Percentiles rank a stretch among this genome's conserved stretches.
These are phyloP conservation scores for Epichloe sp. DNA, from an alignment of 2,329 filamentous ascomycete genomes.

Conservation along the genomic window DNA sequence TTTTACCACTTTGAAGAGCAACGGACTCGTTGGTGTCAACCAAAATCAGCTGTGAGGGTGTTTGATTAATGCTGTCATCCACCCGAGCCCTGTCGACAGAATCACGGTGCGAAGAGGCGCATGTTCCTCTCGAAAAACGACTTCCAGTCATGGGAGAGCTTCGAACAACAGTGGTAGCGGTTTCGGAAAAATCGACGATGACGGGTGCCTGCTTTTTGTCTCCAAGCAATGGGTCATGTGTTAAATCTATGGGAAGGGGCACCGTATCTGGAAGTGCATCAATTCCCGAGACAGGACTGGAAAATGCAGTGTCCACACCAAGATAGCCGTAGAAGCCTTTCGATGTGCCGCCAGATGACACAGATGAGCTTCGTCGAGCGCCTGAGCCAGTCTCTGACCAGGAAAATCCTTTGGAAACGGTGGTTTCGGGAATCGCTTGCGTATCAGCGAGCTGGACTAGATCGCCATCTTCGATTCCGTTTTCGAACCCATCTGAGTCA, in stretches of 20 bases:
- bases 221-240: background rate
- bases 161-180: slow-evolving; percentile 19
- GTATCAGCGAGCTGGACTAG: slow-evolving; percentile 9
- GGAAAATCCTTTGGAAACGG: slow-evolving; percentile 7
- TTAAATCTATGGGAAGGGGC: slow-evolving; percentile 11
- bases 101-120: slow-evolving; percentile 2
- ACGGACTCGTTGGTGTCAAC: background rate
- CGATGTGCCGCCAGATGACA: slow-evolving; percentile 7
- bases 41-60: background rate
- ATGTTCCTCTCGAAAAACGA: slow-evolving; percentile 3
- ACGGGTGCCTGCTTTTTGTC: background rate
- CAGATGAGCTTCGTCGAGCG: slow-evolving; percentile 19
- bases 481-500: slow-evolving; percentile 10
- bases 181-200: slow-evolving; percentile 22
- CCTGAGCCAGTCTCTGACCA: slow-evolving; percentile 18
- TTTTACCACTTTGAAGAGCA: background rate
- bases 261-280: slow-evolving; percentile 19
- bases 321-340: slow-evolving; percentile 13
- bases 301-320: slow-evolving; percentile 13
- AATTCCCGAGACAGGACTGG: slow-evolving; percentile 14
- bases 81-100: background rate
- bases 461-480: slow-evolving; percentile 14
- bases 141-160: slow-evolving; percentile 16
- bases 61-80: background rate
- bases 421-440: background rate